These are phyloP conservation scores for Crithidia fasciculata DNA, from an alignment of 208 protist species.

Conservation along the genomic window DNA sequence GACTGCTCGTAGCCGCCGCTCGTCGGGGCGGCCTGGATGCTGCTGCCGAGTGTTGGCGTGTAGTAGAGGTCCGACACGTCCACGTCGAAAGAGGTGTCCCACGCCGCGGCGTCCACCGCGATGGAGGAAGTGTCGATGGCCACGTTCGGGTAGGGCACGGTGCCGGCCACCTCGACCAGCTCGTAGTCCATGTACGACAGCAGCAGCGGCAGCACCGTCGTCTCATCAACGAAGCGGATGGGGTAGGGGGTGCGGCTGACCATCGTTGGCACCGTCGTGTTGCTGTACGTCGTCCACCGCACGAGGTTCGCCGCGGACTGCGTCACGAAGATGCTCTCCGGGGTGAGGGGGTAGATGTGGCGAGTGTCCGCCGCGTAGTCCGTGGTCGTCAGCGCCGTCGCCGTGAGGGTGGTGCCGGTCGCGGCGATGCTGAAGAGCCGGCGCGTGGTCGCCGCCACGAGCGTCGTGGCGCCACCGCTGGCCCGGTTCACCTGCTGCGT, in stretches of 20 bases:
- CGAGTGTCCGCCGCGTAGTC: conserved; percentile 21
- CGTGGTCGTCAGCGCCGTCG: conserved; percentile 10
- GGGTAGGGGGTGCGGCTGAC: conserved; percentile 56
- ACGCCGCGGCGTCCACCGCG: conserved; percentile 34
- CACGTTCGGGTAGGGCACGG: conserved; percentile 27
- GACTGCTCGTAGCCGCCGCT: conserved; percentile 18
- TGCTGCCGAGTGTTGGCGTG: not conserved
- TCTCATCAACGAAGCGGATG: conserved; percentile 41
- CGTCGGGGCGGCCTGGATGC: conserved; percentile 29
- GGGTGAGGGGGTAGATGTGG: conserved; percentile 43
- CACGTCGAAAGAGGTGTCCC: conserved; percentile 47
- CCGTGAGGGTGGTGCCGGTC: conserved; percentile 12
- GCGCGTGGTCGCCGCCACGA: conserved; percentile 16
- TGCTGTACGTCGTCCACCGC: conserved; percentile 42
- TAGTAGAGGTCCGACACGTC: conserved; percentile 27
- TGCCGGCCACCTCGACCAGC: conserved; percentile 24
- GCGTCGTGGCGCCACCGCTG: not conserved
- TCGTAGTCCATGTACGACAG: conserved; percentile 40
- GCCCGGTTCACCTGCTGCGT: not conserved
- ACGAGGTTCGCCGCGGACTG: conserved; percentile 29
- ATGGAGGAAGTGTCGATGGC: conserved; percentile 16
- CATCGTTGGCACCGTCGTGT: conserved; percentile 25
- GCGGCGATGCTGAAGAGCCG: conserved; percentile 26
- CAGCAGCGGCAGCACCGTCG: conserved; percentile 26
- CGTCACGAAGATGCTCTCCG: conserved; percentile 59